Evolutionary conservation across 2,329 filamentous ascomycete species (phyloP).

Genomic region (Microcyclosporella mali): DNA sequence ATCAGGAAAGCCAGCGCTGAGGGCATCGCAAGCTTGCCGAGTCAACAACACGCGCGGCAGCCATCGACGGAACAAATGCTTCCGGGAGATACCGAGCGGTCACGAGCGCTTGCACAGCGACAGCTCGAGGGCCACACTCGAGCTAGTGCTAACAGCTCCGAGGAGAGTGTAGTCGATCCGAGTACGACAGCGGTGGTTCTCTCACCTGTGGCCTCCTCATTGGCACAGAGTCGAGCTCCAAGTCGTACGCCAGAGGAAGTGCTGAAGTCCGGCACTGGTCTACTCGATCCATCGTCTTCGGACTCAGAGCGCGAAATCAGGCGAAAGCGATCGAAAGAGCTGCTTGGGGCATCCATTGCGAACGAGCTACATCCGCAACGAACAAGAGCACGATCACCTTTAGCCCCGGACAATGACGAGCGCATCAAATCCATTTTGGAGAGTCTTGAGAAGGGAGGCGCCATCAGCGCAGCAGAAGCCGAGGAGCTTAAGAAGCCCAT

Average conservation of each 20-base stretch:
- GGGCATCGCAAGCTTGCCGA: slow-evolving; percentile 13
- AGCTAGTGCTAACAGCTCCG: slow-evolving; percentile 3
- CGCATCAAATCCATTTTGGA: slow-evolving; percentile 24
- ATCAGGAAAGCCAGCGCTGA: slow-evolving; percentile 16
- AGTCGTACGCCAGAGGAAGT: slow-evolving; percentile 18
- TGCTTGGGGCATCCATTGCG: slow-evolving; percentile 12
- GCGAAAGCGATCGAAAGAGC: slow-evolving; percentile 19
- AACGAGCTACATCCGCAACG: slow-evolving; percentile 13
- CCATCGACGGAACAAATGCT: neutral
- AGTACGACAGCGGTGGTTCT: neutral
- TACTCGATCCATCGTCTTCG: slow-evolving; percentile 29
- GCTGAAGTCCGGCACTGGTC: slow-evolving; percentile 31
- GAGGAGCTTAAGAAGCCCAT: slow-evolving; percentile 28
- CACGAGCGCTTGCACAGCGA: slow-evolving; percentile 6
- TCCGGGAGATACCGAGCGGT: slow-evolving; percentile 4
- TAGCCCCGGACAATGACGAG: slow-evolving; percentile 21
- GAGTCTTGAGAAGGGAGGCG: slow-evolving; percentile 31
- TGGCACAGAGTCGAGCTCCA: neutral
- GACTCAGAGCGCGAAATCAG: slow-evolving; percentile 28
- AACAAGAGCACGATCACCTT: slow-evolving; percentile 20
- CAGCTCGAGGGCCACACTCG: slow-evolving; percentile 12
- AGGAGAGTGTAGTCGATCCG: neutral
- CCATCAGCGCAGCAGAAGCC: slow-evolving; percentile 26
- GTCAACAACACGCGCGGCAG: slow-evolving; percentile 15
- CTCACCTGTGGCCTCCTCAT: neutral